Conservation (phyloP, 495 filamentous ascomycete genomes). For the Penicillium waksmanii region DNA sequence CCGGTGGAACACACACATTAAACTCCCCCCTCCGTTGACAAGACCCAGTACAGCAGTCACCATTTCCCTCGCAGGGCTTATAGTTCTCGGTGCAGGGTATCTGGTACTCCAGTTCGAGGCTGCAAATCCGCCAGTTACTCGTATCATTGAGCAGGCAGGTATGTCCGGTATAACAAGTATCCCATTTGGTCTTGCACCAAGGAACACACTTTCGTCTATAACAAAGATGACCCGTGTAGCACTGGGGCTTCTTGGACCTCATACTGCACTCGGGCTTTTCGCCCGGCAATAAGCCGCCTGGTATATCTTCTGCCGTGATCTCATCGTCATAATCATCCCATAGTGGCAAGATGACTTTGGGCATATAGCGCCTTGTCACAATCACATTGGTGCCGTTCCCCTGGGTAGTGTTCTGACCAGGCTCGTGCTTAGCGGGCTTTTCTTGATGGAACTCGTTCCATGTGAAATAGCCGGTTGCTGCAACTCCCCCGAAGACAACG, state of each 20-base stretch:
- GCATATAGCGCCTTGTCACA: background rate
- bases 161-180: background rate
- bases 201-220: background rate
- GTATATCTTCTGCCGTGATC: background rate
- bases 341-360: background rate
- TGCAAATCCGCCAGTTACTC: background rate
- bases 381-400: background rate
- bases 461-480: too few species aligned
- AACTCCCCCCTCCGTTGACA: background rate
- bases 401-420: too few species aligned
- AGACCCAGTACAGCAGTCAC: constrained; percentile 1
- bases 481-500: too few species aligned
- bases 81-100: background rate
- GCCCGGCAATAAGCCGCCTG: background rate
- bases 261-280: background rate
- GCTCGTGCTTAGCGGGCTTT: background rate
- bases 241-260: background rate
- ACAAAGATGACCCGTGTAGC: background rate
- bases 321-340: background rate
- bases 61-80: background rate
- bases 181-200: background rate
- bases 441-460: background rate
- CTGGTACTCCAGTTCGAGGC: background rate
- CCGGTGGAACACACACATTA: background rate
- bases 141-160: background rate